Conservation (phyloP, 176 grass and related monocot genomes). For the Poa annua region DNA sequence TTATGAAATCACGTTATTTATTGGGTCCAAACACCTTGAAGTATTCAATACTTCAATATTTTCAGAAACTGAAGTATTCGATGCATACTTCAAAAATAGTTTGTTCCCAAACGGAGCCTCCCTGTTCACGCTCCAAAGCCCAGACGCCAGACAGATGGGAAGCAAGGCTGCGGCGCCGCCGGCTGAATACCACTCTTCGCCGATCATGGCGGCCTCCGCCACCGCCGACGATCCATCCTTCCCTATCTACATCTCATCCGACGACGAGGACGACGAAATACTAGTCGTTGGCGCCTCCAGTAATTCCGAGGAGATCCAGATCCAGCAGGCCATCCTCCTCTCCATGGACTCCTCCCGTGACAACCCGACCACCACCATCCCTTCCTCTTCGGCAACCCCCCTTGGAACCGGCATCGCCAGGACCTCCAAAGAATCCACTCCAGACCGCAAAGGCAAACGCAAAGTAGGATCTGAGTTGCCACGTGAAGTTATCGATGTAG, state of each 20-base stretch:
- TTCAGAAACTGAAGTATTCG: no score
- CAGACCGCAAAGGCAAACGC: background rate
- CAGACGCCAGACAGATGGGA: background rate
- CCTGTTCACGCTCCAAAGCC: background rate
- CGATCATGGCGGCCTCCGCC: background rate
- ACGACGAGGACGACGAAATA: slow-evolving; percentile 10
- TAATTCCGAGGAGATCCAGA: background rate
- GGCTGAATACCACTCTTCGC: background rate
- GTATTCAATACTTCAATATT: no score
- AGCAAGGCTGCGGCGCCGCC: background rate
- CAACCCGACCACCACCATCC: background rate
- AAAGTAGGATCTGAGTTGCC: background rate
- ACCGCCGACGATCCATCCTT: background rate
- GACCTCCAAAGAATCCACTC: background rate
- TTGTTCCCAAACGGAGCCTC: no score
- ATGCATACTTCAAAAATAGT: no score
- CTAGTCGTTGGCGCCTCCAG: background rate
- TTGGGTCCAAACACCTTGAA: no score
- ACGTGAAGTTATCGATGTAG: background rate
- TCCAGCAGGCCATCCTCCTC: slow-evolving; percentile 21
- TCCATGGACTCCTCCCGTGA: background rate
- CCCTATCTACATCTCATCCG: slow-evolving; percentile 16
- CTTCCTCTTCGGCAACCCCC: background rate
- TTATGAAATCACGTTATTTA: no score
- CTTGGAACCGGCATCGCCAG: background rate